phyloP scores from a whole-genome alignment of 1,284 basidiomycete species.

The Microbotryum violaceum region DNA sequence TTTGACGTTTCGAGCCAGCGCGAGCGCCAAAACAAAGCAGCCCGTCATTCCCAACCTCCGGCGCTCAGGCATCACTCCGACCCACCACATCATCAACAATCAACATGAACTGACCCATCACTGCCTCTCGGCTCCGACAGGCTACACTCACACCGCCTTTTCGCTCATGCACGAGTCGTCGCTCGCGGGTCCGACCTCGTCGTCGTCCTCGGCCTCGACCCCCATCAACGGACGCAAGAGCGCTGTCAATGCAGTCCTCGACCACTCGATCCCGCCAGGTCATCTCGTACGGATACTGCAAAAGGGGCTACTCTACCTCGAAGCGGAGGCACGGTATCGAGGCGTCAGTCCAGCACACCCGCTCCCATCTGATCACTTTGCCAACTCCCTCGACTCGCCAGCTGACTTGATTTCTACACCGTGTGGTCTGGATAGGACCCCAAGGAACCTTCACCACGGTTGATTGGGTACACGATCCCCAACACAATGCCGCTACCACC shows the following conservation, averaged over 20 bases:
- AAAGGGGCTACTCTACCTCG: constrained; percentile 71
- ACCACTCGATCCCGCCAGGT: constrained; percentile 61
- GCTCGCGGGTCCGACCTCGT: constrained; percentile 46
- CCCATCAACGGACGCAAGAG: neutral
- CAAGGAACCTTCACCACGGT: constrained; percentile 10
- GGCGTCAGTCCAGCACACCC: constrained; percentile 17
- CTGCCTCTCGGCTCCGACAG: constrained; percentile 40
- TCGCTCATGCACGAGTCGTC: constrained; percentile 60
- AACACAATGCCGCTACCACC: constrained; percentile 31
- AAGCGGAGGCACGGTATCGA: constrained; percentile 56
- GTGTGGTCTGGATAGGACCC: constrained; percentile 3
- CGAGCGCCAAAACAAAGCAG: too few species aligned
- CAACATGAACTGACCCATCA: too few species aligned
- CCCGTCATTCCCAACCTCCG: too few species aligned
- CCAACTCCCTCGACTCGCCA: neutral
- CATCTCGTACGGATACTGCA: constrained; percentile 69
- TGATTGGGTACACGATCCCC: constrained; percentile 32
- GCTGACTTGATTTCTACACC: neutral
- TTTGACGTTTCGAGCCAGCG: too few species aligned
- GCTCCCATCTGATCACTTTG: too few species aligned
- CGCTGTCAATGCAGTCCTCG: constrained; percentile 34
- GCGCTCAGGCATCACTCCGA: too few species aligned
- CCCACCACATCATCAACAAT: too few species aligned
- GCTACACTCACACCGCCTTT: constrained; percentile 70
- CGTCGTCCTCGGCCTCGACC: neutral